A percentile compares a stretch with the other conserved stretches of the same genome.
phyloP scores from a whole-genome alignment of 352 stramenopile genomes.

The Globisporangium recalcitrans region DNA sequence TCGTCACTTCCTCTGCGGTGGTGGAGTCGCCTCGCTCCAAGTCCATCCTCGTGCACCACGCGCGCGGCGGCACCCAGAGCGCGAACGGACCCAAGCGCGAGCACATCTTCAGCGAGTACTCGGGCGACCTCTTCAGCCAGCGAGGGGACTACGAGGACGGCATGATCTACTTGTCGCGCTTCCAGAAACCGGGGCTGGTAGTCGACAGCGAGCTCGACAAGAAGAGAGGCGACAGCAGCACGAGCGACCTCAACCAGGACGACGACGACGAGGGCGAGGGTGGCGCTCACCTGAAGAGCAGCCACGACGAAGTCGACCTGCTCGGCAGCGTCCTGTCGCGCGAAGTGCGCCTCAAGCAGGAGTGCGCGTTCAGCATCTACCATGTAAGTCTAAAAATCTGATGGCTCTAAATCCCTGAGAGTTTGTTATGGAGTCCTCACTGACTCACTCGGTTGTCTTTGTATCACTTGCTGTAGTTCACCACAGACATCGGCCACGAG shows the following conservation, averaged over 20 bases:
- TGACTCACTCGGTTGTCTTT: not conserved
- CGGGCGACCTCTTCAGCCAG: constrained; percentile 79
- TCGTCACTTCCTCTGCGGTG: constrained; percentile 12
- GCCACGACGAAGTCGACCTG: constrained; percentile 36
- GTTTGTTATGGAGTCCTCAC: not conserved
- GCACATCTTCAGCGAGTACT: constrained; percentile 58
- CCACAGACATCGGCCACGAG: constrained; percentile 58
- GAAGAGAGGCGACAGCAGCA: constrained; percentile 20
- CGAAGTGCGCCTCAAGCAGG: constrained; percentile 71
- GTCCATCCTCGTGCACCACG: constrained; percentile 37
- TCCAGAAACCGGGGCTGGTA: constrained; percentile 42
- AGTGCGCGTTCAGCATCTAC: constrained; percentile 80
- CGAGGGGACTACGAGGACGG: constrained; percentile 79
- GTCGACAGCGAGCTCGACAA: constrained; percentile 7
- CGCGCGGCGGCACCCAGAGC: constrained; percentile 19
- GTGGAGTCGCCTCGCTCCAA: constrained; percentile 52
- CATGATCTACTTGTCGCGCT: constrained; percentile 86
- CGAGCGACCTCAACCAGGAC: constrained; percentile 39
- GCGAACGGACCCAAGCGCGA: constrained; percentile 29
- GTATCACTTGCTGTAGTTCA: constrained; percentile 37
- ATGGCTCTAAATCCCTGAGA: not conserved
- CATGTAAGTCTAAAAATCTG: constrained; percentile 45
- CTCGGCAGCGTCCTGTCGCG: constrained; percentile 31
- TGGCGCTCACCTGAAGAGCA: constrained; percentile 39
- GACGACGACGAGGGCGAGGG: constrained; percentile 33